Percentiles rank a stretch among this genome's conserved stretches.
phyloP scores from a whole-genome alignment of 2,329 filamentous ascomycete species.

The Apiospora sp. region DNA sequence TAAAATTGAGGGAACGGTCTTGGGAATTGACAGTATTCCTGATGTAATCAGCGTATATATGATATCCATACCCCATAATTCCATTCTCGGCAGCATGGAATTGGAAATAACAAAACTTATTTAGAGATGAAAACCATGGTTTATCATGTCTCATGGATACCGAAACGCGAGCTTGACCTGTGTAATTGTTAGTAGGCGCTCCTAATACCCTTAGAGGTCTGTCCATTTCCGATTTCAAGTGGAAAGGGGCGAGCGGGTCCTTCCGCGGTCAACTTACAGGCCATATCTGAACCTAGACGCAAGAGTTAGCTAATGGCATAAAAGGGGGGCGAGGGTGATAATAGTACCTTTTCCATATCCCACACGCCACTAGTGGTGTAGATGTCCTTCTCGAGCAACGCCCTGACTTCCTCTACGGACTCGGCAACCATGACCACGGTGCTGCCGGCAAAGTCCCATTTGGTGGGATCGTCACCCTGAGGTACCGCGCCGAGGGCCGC shows the following conservation, averaged over 20 bases:
- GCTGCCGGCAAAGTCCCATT: constrained; percentile 77
- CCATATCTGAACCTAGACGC: constrained; percentile 55
- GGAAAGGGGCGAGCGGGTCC: background rate
- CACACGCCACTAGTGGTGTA: constrained; percentile 79
- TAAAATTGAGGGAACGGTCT: background rate
- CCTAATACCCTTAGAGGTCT: background rate
- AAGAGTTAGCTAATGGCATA: background rate
- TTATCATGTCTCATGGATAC: constrained; percentile 35
- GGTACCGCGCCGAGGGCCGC: constrained; percentile 73
- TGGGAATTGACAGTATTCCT: constrained; percentile 6
- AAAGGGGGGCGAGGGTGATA: background rate
- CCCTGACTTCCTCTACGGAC: constrained; percentile 73
- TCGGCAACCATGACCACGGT: constrained; percentile 72
- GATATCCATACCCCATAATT: constrained; percentile 6
- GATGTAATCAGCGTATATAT: constrained; percentile 13
- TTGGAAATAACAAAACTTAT: constrained; percentile 9
- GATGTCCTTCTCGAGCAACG: constrained; percentile 73
- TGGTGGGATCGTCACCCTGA: constrained; percentile 62
- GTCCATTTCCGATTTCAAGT: background rate
- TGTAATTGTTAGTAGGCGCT: background rate
- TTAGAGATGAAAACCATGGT: background rate
- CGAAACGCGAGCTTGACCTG: constrained; percentile 54
- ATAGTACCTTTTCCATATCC: constrained; percentile 74
- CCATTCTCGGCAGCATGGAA: background rate
- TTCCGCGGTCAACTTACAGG: constrained; percentile 45